Evolutionary conservation across 1,284 basidiomycete species (phyloP).

Genomic region (Hymenochaete sp.): DNA sequence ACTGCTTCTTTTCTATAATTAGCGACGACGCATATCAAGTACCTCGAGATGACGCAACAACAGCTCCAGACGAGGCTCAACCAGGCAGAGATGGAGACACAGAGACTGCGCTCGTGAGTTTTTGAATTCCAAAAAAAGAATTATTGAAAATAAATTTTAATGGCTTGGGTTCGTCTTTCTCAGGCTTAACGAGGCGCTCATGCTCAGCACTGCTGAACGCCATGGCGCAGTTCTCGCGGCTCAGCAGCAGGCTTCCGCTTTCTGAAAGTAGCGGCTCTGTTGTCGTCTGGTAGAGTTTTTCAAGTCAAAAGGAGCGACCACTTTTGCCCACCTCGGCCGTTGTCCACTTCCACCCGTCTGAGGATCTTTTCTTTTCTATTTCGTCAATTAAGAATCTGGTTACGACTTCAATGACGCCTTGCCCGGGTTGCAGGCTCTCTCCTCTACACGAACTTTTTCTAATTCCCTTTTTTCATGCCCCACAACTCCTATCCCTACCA

Average conservation of each 20-base stretch:
- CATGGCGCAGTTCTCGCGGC: conserved; percentile 47
- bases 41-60: conserved; percentile 65
- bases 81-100: conserved; percentile 66
- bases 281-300: conserved; percentile 13
- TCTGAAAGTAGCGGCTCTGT: conserved; percentile 46
- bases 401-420: conserved; percentile 16
- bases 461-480: conserved; percentile 9
- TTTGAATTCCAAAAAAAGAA: too few relatives aligned
- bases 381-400: conserved; percentile 15
- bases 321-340: conserved; percentile 7
- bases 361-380: conserved; percentile 1
- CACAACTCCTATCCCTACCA: too few relatives aligned
- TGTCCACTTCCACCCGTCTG: conserved; percentile 6
- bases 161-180: background rate
- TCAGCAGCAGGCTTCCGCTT: conserved; percentile 32
- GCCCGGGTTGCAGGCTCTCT: conserved; percentile 16
- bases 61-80: conserved; percentile 66
- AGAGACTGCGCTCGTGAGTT: conserved; percentile 54
- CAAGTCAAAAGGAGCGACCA: conserved; percentile 15
- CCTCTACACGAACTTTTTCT: conserved; percentile 5
- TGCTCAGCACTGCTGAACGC: conserved; percentile 71
- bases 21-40: conserved; percentile 73
- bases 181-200: conserved; percentile 75
- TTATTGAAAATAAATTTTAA: too few relatives aligned
- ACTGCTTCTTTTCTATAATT: conserved; percentile 17